phyloP scores from a whole-genome alignment of 2,329 filamentous ascomycete species.

The Penicillium griseofulvum region DNA sequence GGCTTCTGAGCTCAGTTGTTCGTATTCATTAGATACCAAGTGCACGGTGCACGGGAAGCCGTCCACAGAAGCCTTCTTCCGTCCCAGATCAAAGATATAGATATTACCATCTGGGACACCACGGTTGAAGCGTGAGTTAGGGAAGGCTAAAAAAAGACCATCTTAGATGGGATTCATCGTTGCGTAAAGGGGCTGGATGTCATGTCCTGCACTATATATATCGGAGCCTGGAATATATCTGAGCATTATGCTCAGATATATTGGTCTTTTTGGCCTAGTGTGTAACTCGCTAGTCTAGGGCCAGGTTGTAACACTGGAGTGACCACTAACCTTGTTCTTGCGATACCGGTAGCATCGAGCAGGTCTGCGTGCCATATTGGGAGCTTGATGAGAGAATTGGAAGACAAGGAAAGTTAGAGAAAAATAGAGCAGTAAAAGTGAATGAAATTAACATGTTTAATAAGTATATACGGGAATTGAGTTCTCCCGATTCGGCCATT shows the following conservation, averaged over 20 bases:
- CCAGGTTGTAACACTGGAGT: too few relatives aligned
- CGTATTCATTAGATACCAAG: slow-evolving; percentile 6
- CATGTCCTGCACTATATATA: too few relatives aligned
- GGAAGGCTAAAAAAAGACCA: neutral
- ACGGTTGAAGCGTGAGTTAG: neutral
- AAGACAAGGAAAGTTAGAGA: neutral
- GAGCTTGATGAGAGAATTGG: too few relatives aligned
- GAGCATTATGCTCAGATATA: too few relatives aligned
- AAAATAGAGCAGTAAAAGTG: neutral
- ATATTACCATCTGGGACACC: neutral
- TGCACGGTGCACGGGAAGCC: slow-evolving; percentile 4
- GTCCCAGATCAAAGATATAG: neutral
- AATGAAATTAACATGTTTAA: neutral
- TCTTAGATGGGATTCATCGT: neutral
- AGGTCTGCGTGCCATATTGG: neutral
- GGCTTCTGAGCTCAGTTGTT: slow-evolving; percentile 6
- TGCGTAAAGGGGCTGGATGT: too few relatives aligned
- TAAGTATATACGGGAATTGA: neutral
- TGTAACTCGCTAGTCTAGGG: too few relatives aligned
- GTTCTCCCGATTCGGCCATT: neutral
- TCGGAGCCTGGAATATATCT: too few relatives aligned
- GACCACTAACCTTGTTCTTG: neutral
- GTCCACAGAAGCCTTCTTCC: slow-evolving; percentile 8
- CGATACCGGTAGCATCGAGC: neutral
- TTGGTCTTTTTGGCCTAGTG: too few relatives aligned